These are phyloP conservation scores for Coemansia sp. DNA, from an alignment of 192 early-diverging fungal species.

Conservation along the genomic window DNA sequence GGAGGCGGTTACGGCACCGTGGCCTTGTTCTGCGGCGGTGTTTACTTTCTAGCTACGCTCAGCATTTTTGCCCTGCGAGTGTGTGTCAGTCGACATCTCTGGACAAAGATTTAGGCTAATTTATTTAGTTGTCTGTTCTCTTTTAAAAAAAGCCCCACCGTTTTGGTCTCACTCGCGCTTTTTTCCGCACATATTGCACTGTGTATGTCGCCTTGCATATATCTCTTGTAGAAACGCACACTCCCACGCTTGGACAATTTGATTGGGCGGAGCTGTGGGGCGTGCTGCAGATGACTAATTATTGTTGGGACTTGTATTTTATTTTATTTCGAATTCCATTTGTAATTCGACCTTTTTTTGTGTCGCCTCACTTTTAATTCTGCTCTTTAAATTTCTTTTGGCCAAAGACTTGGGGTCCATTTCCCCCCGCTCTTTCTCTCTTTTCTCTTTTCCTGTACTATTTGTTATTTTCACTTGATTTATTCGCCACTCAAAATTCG, in stretches of 20 bases:
- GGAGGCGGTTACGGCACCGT: conserved; percentile 48
- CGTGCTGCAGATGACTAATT: conserved; percentile 6
- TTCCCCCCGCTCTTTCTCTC: not conserved
- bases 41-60: conserved; percentile 46
- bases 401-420: not conserved
- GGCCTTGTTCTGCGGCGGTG: conserved; percentile 48
- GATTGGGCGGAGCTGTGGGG: not conserved
- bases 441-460: not conserved
- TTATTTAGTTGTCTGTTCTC: not conserved
- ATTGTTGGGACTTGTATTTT: not conserved
- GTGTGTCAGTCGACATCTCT: conserved; percentile 38
- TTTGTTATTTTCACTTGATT: conserved; percentile 1
- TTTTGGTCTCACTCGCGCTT: too few relatives aligned
- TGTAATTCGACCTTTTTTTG: not conserved
- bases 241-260: not conserved
- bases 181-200: too few relatives aligned
- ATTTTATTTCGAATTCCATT: not conserved
- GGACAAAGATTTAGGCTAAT: conserved; percentile 33
- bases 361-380: not conserved
- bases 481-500: not conserved
- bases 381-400: not conserved
- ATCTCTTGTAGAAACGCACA: not conserved
- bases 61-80: conserved; percentile 51
- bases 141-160: not conserved
- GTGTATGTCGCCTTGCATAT: not conserved